Evolutionary conservation across 1,284 basidiomycete species (phyloP), one percentile per base, ranked within the genome.

Genomic region (Quambalaria eucalypti): DNA sequence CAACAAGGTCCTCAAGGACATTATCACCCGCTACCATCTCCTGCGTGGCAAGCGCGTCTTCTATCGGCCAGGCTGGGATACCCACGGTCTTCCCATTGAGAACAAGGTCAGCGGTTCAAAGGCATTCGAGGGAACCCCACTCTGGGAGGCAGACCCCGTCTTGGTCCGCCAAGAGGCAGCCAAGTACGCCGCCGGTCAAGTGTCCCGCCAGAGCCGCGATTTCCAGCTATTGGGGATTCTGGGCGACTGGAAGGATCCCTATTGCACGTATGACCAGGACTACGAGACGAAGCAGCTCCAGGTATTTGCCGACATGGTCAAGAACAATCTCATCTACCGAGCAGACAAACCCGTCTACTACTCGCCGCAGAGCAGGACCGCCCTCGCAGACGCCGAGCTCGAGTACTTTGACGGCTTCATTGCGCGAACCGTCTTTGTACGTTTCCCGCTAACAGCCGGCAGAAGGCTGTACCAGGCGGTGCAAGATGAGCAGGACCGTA

Each of bases 1-100:
- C 61, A 98, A 98, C 78, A 97, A 97, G 77, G 88, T 97, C 44
- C 76, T 96, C 50, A 99, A 99, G 78, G 95, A 98, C 74, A 87
- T 97, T 63, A 88, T 95, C 59, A 90, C 89, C 66, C 85, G 93
- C 3, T 97, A 85, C 73, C 85, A 92, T 61, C 81, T 97, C 9
- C 82, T 86, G 8, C 79, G 82, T 31, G 91, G 92, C 2, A 79
- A 83, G 60, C 82, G 83, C 60, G 86, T 98, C 28, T 85, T 92
- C 88, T 97, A 91, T 77, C 78, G 87, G 36, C 93, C 95, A 28
- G 95, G 95, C 4, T 99, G 91, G 90, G 95, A 99, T 73, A 98
- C 93, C 71, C 95, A 98, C 71, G 95, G 95, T 1, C 82, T 98
- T 16, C 95, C 95, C 0, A 96, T 99, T 61, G 73, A 75, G 42